phyloP scores from a whole-genome alignment of 2,329 filamentous ascomycete species.

The Paecilomyces sp. region DNA sequence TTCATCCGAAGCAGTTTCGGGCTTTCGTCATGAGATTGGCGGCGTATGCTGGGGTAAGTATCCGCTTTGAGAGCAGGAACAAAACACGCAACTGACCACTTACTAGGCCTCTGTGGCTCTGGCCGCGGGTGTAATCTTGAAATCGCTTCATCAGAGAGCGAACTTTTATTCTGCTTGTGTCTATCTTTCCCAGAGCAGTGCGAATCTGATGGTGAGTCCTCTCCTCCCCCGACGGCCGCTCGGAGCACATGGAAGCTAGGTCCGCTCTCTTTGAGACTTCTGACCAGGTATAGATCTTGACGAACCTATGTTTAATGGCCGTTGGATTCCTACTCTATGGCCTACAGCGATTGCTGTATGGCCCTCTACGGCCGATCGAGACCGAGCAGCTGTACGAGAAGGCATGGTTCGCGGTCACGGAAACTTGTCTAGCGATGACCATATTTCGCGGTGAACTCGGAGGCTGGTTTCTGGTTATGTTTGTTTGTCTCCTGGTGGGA shows the following conservation, averaged over 20 bases:
- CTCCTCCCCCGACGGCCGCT: background rate
- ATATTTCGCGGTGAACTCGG: conserved; percentile 95
- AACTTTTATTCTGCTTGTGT: conserved; percentile 99
- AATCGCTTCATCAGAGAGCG: conserved; percentile 86
- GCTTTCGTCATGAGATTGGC: conserved; percentile 40
- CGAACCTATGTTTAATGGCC: conserved; percentile 79
- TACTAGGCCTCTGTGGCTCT: conserved; percentile 70
- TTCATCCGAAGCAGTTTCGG: conserved; percentile 9
- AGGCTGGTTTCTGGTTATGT: conserved; percentile 93
- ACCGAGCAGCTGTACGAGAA: conserved; percentile 96
- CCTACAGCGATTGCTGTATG: conserved; percentile 84
- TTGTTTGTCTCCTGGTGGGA: conserved; percentile 81
- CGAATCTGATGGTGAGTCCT: conserved; percentile 73
- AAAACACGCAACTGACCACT: conserved; percentile 7
- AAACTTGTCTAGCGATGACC: conserved; percentile 96
- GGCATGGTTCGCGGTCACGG: conserved; percentile 95
- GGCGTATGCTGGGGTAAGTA: conserved; percentile 46
- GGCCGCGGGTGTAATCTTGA: conserved; percentile 74
- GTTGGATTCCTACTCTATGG: conserved; percentile 77
- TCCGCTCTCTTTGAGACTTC: background rate
- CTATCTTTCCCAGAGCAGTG: conserved; percentile 91
- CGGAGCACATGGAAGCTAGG: background rate
- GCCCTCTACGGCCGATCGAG: conserved; percentile 83
- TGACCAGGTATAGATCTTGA: conserved; percentile 59
- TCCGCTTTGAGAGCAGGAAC: conserved; percentile 1